Percentiles rank a stretch among this genome's conserved stretches.
phyloP scores from a whole-genome alignment of 2,329 filamentous ascomycete species.

The Aspergillus neoniger region DNA sequence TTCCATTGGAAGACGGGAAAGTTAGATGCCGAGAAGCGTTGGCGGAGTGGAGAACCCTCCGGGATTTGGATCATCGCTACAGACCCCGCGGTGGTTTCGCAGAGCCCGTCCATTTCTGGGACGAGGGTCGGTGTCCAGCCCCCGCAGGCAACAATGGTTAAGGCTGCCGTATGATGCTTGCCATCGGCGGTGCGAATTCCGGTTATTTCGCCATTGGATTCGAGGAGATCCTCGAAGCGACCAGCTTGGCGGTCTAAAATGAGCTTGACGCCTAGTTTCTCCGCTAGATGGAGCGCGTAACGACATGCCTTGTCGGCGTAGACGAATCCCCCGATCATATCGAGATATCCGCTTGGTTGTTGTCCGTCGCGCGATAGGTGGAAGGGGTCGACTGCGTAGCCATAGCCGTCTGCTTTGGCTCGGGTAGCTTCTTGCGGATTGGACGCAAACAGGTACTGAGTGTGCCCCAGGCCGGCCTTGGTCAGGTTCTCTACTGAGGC shows the following conservation, averaged over 20 bases:
- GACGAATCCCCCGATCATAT: slow-evolving; percentile 50
- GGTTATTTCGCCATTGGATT: slow-evolving; percentile 21
- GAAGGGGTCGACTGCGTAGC: slow-evolving; percentile 44
- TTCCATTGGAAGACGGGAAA: slow-evolving; percentile 52
- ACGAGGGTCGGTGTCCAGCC: slow-evolving; percentile 49
- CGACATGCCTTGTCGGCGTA: slow-evolving; percentile 51
- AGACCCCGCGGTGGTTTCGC: slow-evolving; percentile 53
- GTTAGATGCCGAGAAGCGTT: slow-evolving; percentile 44
- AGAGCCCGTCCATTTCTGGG: slow-evolving; percentile 44
- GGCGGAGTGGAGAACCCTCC: slow-evolving; percentile 37
- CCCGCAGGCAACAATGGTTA: slow-evolving; percentile 47
- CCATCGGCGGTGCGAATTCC: slow-evolving; percentile 47
- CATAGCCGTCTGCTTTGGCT: slow-evolving; percentile 32
- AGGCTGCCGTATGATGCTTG: slow-evolving; percentile 30
- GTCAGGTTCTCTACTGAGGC: slow-evolving; percentile 42
- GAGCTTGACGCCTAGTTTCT: slow-evolving; percentile 44
- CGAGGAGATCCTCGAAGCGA: slow-evolving; percentile 8
- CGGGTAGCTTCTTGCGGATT: slow-evolving; percentile 29
- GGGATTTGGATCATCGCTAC: slow-evolving; percentile 51
- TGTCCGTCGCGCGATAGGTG: slow-evolving; percentile 26
- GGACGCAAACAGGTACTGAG: slow-evolving; percentile 37
- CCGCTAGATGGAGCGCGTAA: slow-evolving; percentile 48
- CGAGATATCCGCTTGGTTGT: slow-evolving; percentile 43
- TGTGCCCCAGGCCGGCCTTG: slow-evolving; percentile 34
- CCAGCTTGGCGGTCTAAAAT: slow-evolving; percentile 38